A percentile compares a stretch with the other conserved stretches of the same genome.
Evolutionary conservation across 805 yeast genomes (phyloP).

Genomic region (Phaffomyces antillensis): DNA sequence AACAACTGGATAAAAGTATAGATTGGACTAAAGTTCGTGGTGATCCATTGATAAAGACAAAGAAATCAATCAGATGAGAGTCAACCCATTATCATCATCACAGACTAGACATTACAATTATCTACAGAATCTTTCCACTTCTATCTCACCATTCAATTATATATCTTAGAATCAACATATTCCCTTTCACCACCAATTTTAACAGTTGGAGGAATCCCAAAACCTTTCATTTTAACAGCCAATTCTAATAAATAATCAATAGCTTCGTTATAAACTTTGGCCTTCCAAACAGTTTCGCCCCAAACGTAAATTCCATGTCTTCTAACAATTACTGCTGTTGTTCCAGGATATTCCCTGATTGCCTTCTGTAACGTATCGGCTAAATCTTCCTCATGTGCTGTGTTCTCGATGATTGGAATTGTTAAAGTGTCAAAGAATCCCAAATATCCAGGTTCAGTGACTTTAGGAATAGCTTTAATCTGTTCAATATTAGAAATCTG

Average conservation of each 20-base stretch:
- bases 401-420: constrained; percentile 88
- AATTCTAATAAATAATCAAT: constrained; percentile 82
- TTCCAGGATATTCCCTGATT: constrained; percentile 60
- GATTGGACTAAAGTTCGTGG: constrained; percentile 27
- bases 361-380: constrained; percentile 58
- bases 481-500: constrained; percentile 79
- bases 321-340: constrained; percentile 84
- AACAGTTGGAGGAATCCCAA: constrained; percentile 50
- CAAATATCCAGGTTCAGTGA: constrained; percentile 48
- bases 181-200: constrained; percentile 28
- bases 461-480: constrained; percentile 77
- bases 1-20: constrained; percentile 29
- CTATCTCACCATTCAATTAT: constrained; percentile 9
- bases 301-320: constrained; percentile 96
- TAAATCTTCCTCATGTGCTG: constrained; percentile 82
- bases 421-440: constrained; percentile 66
- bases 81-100: too few species aligned
- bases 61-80: constrained; percentile 11
- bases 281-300: constrained; percentile 91
- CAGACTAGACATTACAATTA: too few species aligned
- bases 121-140: too few species aligned
- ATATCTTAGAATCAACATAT: constrained; percentile 17
- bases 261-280: constrained; percentile 89
- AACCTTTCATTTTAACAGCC: constrained; percentile 73
- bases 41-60: constrained; percentile 20